phyloP scores from a whole-genome alignment of 768 basidiomycete species.

The Tubosaeta sp. region DNA sequence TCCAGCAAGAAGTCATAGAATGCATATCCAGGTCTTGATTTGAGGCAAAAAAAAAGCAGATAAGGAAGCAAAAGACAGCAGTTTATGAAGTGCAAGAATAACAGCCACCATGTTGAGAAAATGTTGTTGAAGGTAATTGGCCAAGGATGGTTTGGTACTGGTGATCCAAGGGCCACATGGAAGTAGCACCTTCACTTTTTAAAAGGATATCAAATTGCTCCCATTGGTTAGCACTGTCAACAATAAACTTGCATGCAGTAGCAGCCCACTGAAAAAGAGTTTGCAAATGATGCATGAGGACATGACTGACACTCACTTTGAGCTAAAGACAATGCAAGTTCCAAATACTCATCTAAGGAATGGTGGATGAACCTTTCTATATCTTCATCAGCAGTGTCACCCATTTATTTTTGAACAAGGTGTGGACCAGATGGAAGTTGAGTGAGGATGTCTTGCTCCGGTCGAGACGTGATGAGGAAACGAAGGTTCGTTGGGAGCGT shows the following conservation, averaged over 20 bases:
- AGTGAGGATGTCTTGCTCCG: too few species aligned
- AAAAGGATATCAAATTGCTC: too few species aligned
- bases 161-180: too few species aligned
- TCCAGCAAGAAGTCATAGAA: not conserved
- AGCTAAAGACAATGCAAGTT: not conserved
- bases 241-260: too few species aligned
- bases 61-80: not conserved
- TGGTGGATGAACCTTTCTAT: not conserved
- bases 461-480: not conserved
- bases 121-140: not conserved
- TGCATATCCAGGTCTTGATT: too few species aligned
- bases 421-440: too few species aligned
- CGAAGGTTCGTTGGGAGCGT: not conserved
- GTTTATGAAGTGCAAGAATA: not conserved
- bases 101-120: not conserved
- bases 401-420: too few species aligned
- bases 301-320: not conserved
- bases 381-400: not conserved
- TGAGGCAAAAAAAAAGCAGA: too few species aligned
- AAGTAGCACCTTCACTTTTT: too few species aligned
- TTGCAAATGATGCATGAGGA: not conserved
- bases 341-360: not conserved
- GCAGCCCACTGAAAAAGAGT: too few species aligned
- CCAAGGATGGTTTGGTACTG: not conserved
- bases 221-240: too few species aligned